Evolutionary conservation across 768 basidiomycete species (phyloP).

Genomic region (Russula emetica): DNA sequence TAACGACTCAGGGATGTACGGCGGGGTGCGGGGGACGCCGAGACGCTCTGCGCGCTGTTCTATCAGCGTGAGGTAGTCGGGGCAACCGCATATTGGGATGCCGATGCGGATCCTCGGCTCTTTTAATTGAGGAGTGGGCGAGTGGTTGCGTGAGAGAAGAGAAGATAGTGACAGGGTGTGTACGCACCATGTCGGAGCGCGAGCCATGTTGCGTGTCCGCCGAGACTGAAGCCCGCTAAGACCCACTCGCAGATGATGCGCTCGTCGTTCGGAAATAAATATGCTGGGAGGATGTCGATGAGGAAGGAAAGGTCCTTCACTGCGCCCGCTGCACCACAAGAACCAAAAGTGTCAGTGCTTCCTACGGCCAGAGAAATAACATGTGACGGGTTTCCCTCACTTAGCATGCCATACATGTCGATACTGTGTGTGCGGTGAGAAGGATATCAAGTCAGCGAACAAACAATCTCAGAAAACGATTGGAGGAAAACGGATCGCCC

Average conservation of each 20-base stretch:
- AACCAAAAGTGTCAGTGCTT: background rate
- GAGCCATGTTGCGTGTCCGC: conserved; percentile 83
- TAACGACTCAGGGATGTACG: conserved; percentile 55
- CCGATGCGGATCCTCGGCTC: conserved; percentile 44
- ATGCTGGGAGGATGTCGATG: conserved; percentile 72
- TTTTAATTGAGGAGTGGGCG: conserved; percentile 21
- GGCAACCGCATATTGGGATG: conserved; percentile 57
- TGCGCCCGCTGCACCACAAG: conserved; percentile 48
- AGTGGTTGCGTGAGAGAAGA: too few species aligned
- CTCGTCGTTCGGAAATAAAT: conserved; percentile 66
- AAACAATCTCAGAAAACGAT: background rate
- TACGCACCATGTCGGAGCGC: conserved; percentile 45
- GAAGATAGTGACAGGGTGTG: conserved; percentile 12
- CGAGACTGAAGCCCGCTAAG: conserved; percentile 72
- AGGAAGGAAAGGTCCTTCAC: conserved; percentile 73
- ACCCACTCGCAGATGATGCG: conserved; percentile 62
- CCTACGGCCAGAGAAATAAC: background rate
- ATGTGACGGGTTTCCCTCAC: conserved; percentile 31
- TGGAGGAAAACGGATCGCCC: background rate
- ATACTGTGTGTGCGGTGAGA: conserved; percentile 29
- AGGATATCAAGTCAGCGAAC: conserved; percentile 23
- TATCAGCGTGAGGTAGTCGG: conserved; percentile 59
- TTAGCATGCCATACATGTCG: conserved; percentile 48
- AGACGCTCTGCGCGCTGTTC: conserved; percentile 47
- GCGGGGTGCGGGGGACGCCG: conserved; percentile 45